These are phyloP conservation scores for Candida sanyiensis DNA, from an alignment of 805 yeast species.

Conservation along the genomic window DNA sequence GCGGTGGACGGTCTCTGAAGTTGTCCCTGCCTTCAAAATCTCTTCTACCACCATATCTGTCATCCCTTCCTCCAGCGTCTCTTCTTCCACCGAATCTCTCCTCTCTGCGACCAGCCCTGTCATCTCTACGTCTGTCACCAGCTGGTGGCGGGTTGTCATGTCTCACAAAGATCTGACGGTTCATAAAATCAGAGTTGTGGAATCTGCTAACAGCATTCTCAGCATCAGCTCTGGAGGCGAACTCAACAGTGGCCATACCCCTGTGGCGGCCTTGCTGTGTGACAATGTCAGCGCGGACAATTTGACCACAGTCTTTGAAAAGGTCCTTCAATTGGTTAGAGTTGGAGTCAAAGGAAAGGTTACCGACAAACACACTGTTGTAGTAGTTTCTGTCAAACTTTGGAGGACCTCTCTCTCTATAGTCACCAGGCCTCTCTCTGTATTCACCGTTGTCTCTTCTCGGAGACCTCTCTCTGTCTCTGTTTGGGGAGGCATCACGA, in stretches of 20 bases:
- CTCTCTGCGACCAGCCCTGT: conserved; percentile 12
- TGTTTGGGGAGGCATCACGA: conserved; percentile 27
- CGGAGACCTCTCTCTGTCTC: conserved; percentile 25
- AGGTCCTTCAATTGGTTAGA: conserved; percentile 54
- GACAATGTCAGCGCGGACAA: conserved; percentile 78
- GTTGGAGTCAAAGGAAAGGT: conserved; percentile 59
- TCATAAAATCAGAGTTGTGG: conserved; percentile 59
- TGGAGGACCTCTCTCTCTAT: conserved; percentile 28
- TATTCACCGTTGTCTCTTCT: conserved; percentile 32
- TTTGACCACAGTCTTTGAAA: conserved; percentile 56
- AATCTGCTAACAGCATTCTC: conserved; percentile 62
- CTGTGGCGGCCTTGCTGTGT: conserved; percentile 73
- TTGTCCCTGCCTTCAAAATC: conserved; percentile 14
- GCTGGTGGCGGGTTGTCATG: conserved; percentile 84
- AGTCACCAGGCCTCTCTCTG: conserved; percentile 27
- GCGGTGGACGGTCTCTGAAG: conserved; percentile 20
- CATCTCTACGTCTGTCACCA: conserved; percentile 13
- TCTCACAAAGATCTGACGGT: conserved; percentile 82
- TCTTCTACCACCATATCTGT: conserved; percentile 18
- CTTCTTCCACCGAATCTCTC: conserved; percentile 13
- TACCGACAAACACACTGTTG: conserved; percentile 69
- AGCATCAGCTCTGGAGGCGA: conserved; percentile 57
- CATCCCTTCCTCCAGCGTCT: conserved; percentile 15
- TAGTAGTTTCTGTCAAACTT: conserved; percentile 53
- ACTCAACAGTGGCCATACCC: conserved; percentile 92